Conservation (phyloP, 345 rosid species). For the Sonneratia caseolaris region DNA sequence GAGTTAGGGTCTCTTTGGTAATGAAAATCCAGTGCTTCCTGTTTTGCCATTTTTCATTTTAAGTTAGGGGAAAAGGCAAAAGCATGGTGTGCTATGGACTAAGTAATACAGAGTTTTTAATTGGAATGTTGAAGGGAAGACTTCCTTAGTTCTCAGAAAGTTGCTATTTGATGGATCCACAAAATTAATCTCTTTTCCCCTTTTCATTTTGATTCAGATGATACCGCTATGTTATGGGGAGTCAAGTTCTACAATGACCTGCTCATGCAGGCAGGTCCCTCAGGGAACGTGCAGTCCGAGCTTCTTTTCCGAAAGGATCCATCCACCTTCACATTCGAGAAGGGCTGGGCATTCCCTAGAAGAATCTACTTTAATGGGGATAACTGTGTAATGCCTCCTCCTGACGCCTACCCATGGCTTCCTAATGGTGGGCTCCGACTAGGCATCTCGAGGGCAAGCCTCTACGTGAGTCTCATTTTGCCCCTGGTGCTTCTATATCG, state of each 20-base stretch:
- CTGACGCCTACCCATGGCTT: conserved; percentile 72
- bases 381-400: conserved; percentile 83
- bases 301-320: conserved; percentile 63
- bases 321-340: conserved; percentile 51
- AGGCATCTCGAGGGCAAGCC: conserved; percentile 13
- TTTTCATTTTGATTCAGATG: conserved; percentile 36
- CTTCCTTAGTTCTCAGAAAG: neutral
- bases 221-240: conserved; percentile 79
- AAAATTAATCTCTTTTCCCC: neutral
- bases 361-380: conserved; percentile 88
- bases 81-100: no score
- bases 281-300: conserved; percentile 85
- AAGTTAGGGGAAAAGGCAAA: no score
- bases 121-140: neutral
- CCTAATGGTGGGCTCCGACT: conserved; percentile 44
- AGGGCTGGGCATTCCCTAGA: conserved; percentile 93
- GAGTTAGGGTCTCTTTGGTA: no score
- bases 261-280: conserved; percentile 64
- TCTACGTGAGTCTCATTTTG: conserved; percentile 22
- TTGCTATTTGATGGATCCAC: neutral
- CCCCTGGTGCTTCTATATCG: conserved; percentile 31
- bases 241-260: conserved; percentile 67
- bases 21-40: no score
- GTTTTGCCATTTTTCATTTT: no score
- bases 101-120: no score